phyloP scores from a whole-genome alignment of 2,329 filamentous ascomycete genomes.

The Penicillium sp. region DNA sequence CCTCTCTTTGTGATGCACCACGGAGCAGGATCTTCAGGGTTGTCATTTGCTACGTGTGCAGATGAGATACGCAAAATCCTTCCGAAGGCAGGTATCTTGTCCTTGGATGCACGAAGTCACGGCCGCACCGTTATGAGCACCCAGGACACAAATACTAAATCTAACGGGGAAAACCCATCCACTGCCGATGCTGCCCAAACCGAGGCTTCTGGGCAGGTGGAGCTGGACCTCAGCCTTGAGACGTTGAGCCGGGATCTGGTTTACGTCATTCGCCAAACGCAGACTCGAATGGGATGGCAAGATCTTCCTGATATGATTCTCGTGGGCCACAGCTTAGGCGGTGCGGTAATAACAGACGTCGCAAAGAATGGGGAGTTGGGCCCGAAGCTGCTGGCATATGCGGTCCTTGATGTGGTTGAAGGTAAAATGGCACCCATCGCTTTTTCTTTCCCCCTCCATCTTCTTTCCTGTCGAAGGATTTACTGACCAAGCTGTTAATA shows the following conservation, averaged over 20 bases:
- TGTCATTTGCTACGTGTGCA: conserved; percentile 84
- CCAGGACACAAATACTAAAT: neutral
- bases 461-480: too few species aligned
- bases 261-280: conserved; percentile 68
- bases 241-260: conserved; percentile 74
- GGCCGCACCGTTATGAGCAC: conserved; percentile 60
- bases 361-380: conserved; percentile 70
- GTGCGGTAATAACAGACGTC: conserved; percentile 84
- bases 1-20: conserved; percentile 94
- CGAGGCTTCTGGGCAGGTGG: conserved; percentile 34
- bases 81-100: conserved; percentile 79
- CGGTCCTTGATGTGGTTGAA: conserved; percentile 92
- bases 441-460: neutral
- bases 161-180: conserved; percentile 7
- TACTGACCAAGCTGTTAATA: conserved; percentile 15
- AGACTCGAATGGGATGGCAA: conserved; percentile 70
- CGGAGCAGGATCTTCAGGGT: conserved; percentile 87
- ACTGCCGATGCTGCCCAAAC: conserved; percentile 19
- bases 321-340: conserved; percentile 89
- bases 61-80: conserved; percentile 75
- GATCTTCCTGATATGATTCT: conserved; percentile 74
- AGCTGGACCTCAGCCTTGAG: conserved; percentile 69
- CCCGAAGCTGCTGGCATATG: conserved; percentile 74
- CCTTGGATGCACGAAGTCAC: conserved; percentile 83
- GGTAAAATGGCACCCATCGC: conserved; percentile 38